These are phyloP conservation scores for Diaporthe ilicicola DNA, from an alignment of 2,329 filamentous ascomycete species.

Conservation along the genomic window DNA sequence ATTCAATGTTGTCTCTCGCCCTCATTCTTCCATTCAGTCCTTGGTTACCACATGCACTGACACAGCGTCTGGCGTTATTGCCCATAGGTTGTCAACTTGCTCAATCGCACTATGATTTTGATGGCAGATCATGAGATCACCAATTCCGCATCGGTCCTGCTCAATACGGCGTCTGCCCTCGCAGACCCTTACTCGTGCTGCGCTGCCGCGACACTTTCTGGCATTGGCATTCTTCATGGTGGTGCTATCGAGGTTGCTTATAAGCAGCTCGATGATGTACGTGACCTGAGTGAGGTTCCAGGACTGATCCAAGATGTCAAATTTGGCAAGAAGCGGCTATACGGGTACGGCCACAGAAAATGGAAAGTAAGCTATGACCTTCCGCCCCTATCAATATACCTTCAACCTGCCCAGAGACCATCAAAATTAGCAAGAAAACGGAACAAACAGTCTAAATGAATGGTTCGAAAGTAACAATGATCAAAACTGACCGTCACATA, in stretches of 20 bases:
- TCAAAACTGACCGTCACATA: neutral
- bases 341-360: neutral
- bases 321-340: neutral
- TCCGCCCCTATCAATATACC: no score
- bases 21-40: no score
- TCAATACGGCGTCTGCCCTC: neutral
- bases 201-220: neutral
- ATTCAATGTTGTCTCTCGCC: no score
- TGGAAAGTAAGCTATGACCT: constrained; percentile 19
- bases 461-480: no score
- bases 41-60: no score
- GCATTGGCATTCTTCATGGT: neutral
- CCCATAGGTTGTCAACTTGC: neutral
- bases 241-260: constrained; percentile 3
- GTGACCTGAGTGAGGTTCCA: neutral
- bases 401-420: no score
- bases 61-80: neutral
- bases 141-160: constrained; percentile 2
- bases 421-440: neutral
- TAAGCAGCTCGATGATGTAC: neutral
- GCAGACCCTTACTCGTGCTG: constrained; percentile 6
- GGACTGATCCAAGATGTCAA: neutral
- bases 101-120: neutral
- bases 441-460: no score
- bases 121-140: constrained; percentile 13